These are phyloP conservation scores for Calonectria pseudoreteaudii DNA, from an alignment of 2,329 filamentous ascomycete species.

Conservation along the genomic window DNA sequence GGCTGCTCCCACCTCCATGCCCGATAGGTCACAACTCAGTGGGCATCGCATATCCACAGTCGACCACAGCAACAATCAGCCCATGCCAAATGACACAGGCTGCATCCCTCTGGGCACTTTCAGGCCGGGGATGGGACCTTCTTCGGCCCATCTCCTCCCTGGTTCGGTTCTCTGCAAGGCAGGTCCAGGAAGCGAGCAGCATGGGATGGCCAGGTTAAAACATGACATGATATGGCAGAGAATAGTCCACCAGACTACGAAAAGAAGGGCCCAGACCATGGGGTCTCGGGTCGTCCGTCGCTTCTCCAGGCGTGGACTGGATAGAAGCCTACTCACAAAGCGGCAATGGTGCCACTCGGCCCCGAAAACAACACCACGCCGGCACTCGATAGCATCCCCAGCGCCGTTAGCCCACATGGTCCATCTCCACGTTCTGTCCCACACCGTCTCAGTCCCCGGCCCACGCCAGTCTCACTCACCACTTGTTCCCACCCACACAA, in stretches of 20 bases:
- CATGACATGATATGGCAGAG: neutral
- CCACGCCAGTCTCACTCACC: neutral
- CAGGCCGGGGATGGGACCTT: neutral
- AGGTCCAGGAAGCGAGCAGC: slow-evolving; percentile 1
- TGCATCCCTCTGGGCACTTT: neutral
- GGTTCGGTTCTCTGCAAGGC: slow-evolving; percentile 12
- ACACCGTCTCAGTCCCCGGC: neutral
- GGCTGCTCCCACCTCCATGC: neutral
- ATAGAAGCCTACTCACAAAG: neutral
- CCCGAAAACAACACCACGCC: slow-evolving; percentile 40
- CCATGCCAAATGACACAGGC: slow-evolving; percentile 16
- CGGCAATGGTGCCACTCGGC: slow-evolving; percentile 36
- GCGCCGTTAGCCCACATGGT: slow-evolving; percentile 16
- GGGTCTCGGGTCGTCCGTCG: neutral
- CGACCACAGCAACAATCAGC: slow-evolving; percentile 4
- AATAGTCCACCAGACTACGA: neutral
- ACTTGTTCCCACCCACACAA: slow-evolving; percentile 1
- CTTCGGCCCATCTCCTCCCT: slow-evolving; percentile 22
- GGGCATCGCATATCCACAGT: neutral
- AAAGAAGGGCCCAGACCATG: slow-evolving; percentile 4
- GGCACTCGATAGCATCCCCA: slow-evolving; percentile 23
- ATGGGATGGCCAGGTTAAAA: neutral
- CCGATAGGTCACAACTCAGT: neutral
- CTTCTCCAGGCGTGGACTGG: neutral
- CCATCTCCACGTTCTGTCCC: slow-evolving; percentile 18